Percentiles rank a stretch among this genome's conserved stretches.
Evolutionary conservation across 208 protist genomes (phyloP).

Genomic region (Herpetomonas samuelpessoai): DNA sequence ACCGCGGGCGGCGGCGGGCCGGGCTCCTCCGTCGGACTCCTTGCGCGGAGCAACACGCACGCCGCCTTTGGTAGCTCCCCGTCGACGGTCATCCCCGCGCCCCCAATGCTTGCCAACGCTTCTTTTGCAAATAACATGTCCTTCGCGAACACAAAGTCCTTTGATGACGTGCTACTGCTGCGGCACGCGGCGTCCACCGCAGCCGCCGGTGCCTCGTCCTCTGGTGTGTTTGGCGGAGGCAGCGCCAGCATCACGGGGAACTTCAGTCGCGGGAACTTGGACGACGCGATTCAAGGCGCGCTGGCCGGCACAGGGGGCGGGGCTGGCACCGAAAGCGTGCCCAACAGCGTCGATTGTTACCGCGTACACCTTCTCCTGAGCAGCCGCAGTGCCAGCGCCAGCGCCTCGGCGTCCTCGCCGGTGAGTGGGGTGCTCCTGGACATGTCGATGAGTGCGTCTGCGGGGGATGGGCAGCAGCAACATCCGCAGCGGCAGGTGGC

Average conservation of each 20-base stretch:
- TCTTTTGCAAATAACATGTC: conserved; percentile 19
- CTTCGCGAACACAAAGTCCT: conserved; percentile 31
- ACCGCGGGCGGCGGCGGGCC: conserved; percentile 4
- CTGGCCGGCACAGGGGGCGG: conserved; percentile 1
- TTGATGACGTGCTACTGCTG: conserved; percentile 26
- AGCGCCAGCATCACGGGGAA: too few species aligned
- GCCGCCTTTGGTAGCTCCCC: neutral
- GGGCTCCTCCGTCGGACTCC: conserved; percentile 6
- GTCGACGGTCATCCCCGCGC: neutral
- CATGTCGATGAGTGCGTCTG: conserved; percentile 15
- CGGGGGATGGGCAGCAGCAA: conserved; percentile 13
- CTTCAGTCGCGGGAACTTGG: neutral
- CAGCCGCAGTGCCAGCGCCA: neutral
- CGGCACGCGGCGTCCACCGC: too few species aligned
- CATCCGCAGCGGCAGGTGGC: conserved; percentile 25
- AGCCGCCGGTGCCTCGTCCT: too few species aligned
- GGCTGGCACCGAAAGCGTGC: conserved; percentile 11
- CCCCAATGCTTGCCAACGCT: neutral
- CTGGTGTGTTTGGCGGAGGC: too few species aligned
- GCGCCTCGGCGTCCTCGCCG: neutral
- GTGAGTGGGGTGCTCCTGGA: neutral
- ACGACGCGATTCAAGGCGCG: conserved; percentile 7
- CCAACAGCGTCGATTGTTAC: conserved; percentile 28
- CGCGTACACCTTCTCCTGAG: conserved; percentile 35
- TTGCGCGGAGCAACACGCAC: neutral